A percentile compares a stretch with the other conserved stretches of the same genome.
Conservation (phyloP, 352 stramenopile species). For the Pythium volutum region DNA sequence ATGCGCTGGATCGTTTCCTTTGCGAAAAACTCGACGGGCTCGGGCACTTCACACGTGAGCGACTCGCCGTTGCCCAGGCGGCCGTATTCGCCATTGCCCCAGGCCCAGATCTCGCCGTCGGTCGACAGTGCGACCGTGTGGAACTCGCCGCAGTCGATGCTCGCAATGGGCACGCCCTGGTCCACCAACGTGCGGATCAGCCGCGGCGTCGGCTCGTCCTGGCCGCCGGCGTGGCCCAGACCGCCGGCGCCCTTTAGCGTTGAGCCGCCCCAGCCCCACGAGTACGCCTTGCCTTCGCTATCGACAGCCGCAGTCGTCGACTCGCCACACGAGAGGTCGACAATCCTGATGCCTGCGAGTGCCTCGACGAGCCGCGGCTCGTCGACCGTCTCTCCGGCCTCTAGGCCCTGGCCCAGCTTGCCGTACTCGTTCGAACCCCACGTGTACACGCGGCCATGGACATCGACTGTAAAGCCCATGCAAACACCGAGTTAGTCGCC, state of each 20-base stretch:
- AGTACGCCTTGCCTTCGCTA: conserved; percentile 85
- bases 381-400: conserved; percentile 44
- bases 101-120: conserved; percentile 90
- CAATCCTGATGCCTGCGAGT: conserved; percentile 67
- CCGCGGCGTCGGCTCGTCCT: conserved; percentile 69
- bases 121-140: conserved; percentile 88
- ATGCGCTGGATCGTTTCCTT: conserved; percentile 69
- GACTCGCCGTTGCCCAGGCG: conserved; percentile 88
- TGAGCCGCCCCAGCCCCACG: conserved; percentile 88
- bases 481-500: too few species aligned
- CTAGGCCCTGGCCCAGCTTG: conserved; percentile 63
- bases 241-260: conserved; percentile 78
- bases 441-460: conserved; percentile 60
- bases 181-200: conserved; percentile 73
- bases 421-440: conserved; percentile 92
- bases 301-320: conserved; percentile 87
- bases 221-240: conserved; percentile 66
- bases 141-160: conserved; percentile 81
- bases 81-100: conserved; percentile 91
- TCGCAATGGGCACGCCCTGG: conserved; percentile 70
- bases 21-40: conserved; percentile 84
- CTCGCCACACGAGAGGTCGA: conserved; percentile 83
- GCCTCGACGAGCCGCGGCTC: conserved; percentile 63
- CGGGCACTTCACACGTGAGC: conserved; percentile 72
- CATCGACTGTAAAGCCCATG: too few species aligned